These are phyloP conservation scores for Cryptococcus maquisensis DNA, from an alignment of 1,284 basidiomycete species.

Conservation along the genomic window DNA sequence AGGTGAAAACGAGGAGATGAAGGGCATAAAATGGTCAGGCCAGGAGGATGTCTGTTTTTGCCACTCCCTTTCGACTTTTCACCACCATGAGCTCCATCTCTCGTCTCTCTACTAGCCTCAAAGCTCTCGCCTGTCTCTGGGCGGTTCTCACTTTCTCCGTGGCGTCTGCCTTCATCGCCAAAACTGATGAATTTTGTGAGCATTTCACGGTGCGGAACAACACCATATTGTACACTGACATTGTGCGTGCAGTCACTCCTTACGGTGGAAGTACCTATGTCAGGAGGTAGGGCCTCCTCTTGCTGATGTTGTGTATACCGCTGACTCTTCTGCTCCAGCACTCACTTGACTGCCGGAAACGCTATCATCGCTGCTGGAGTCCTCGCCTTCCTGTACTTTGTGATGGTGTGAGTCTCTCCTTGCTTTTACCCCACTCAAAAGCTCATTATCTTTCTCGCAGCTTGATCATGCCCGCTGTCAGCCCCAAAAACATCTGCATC, in stretches of 20 bases:
- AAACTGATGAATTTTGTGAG: slow-evolving; percentile 18
- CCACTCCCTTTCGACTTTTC: no score
- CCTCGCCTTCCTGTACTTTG: slow-evolving; percentile 26
- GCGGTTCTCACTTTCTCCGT: slow-evolving; percentile 24
- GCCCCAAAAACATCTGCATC: slow-evolving; percentile 21
- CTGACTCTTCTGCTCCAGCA: not conserved
- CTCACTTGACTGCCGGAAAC: slow-evolving; percentile 25
- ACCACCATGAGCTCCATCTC: slow-evolving; percentile 17
- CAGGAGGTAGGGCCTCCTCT: no score
- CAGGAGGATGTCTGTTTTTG: no score
- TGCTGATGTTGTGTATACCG: no score
- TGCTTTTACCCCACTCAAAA: no score
- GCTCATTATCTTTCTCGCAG: slow-evolving; percentile 2
- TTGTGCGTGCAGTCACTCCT: no score
- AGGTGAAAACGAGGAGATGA: no score
- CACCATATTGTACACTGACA: no score
- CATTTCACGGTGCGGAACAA: not conserved
- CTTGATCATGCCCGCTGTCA: slow-evolving; percentile 15
- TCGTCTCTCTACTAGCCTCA: slow-evolving; percentile 22
- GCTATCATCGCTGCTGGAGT: slow-evolving; percentile 33
- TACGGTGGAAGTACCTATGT: no score
- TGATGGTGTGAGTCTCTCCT: slow-evolving; percentile 20
- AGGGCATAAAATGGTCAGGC: no score
- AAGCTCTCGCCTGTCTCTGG: slow-evolving; percentile 29
- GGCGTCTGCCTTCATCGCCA: slow-evolving; percentile 19